Percentiles rank a stretch among this genome's conserved stretches.
phyloP scores from a whole-genome alignment of 176 grass and related monocot genomes.

The Metroxylon sagu region DNA sequence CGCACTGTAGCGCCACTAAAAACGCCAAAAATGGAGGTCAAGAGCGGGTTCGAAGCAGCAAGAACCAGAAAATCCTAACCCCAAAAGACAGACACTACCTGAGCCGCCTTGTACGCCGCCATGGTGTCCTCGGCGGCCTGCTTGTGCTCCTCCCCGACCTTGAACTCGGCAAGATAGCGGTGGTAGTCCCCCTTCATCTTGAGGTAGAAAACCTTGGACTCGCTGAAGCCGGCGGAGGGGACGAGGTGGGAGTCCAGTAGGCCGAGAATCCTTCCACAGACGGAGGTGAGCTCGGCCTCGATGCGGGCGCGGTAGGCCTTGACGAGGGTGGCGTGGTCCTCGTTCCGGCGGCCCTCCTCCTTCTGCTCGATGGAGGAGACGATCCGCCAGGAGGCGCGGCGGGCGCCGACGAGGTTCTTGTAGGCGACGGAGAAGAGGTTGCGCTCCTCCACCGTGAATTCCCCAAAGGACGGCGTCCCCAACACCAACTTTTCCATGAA shows the following conservation, averaged over 20 bases:
- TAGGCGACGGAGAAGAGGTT: slow-evolving; percentile 1
- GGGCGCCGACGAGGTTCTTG: slow-evolving; percentile 1
- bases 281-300: neutral
- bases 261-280: neutral
- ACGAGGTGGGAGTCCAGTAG: neutral
- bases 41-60: too few relatives aligned
- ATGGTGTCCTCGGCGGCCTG: neutral
- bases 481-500: neutral
- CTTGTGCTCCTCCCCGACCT: neutral
- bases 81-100: neutral
- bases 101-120: neutral
- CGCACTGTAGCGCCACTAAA: too few relatives aligned
- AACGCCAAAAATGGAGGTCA: too few relatives aligned
- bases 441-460: slow-evolving; percentile 5
- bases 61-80: too few relatives aligned
- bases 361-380: slow-evolving; percentile 11
- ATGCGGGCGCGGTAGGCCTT: neutral
- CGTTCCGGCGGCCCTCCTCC: slow-evolving; percentile 8
- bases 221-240: neutral
- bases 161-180: slow-evolving; percentile 12
- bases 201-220: slow-evolving; percentile 14
- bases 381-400: neutral
- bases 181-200: slow-evolving; percentile 11
- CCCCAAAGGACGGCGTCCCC: neutral
- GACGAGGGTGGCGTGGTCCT: neutral